These are phyloP conservation scores for Aphanomyces stellatus DNA, from an alignment of 352 stramenopile genomes.

Conservation along the genomic window DNA sequence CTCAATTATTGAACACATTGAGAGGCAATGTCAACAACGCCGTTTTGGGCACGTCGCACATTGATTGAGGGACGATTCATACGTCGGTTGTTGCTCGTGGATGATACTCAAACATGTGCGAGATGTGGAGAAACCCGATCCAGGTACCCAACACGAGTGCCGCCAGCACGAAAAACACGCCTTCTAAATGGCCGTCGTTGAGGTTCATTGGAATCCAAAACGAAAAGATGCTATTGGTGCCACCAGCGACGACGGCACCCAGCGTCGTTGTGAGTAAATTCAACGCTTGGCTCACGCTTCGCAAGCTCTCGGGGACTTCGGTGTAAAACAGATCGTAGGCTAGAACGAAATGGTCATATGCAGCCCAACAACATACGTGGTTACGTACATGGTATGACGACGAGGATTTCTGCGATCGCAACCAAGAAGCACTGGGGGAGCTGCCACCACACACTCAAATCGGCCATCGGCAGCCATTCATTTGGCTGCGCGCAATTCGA, in stretches of 20 bases:
- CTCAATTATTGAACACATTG: no score
- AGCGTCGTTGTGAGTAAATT: slow-evolving; percentile 87
- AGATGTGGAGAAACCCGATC: slow-evolving; percentile 49
- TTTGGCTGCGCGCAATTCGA: slow-evolving; percentile 67
- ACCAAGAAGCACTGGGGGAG: slow-evolving; percentile 87
- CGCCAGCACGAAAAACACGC: slow-evolving; percentile 83
- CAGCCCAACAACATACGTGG: background rate
- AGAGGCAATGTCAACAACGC: no score
- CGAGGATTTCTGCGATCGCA: slow-evolving; percentile 83
- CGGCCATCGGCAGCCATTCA: slow-evolving; percentile 62
- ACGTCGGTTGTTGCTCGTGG: slow-evolving; percentile 31
- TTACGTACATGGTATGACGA: slow-evolving; percentile 80
- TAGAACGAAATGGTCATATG: slow-evolving; percentile 13
- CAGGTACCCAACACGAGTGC: slow-evolving; percentile 56
- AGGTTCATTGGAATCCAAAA: slow-evolving; percentile 87
- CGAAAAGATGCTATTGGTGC: slow-evolving; percentile 82
- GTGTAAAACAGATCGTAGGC: slow-evolving; percentile 90
- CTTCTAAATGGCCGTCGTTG: slow-evolving; percentile 85
- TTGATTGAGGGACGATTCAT: no score
- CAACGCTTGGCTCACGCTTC: slow-evolving; percentile 83
- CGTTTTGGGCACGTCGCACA: no score
- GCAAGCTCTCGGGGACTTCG: slow-evolving; percentile 86
- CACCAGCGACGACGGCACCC: slow-evolving; percentile 73
- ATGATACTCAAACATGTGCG: slow-evolving; percentile 77
- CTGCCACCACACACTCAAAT: slow-evolving; percentile 85